Evolutionary conservation across 2,329 filamentous ascomycete species (phyloP), one percentile per base, ranked within the genome.

Genomic region (Botrytis fragariae): DNA sequence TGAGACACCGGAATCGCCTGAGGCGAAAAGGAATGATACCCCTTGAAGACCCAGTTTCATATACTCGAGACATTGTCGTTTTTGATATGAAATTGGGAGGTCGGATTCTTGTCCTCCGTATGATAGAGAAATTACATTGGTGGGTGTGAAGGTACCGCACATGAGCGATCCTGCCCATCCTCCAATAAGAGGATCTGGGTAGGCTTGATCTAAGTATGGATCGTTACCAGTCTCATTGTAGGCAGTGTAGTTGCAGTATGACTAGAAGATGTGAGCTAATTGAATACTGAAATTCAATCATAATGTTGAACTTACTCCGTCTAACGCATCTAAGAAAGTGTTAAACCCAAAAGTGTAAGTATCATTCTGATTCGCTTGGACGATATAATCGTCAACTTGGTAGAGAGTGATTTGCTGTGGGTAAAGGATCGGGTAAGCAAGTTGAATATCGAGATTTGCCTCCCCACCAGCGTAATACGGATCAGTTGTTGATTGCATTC

Each of bases 61-160:
- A 75, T 86, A 84, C 80, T 86, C 85, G 67, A 81, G 79, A 78
- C 85, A 86, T 80, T 86, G 85, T 9, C 85, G 83, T 76, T 86
- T 82, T 78, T 88, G 85, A 79, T 90, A 90, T 74, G 82, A 83
- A 9, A 83, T 80, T 0, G 87, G 87, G 22, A 89, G 81, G 57
- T 86, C 84, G 16, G 82, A 81, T 80, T 90, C 88, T 63, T 85
- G 83, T 48, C 84, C 84, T 57, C 86, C 86, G 77, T 88, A 88
- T 25, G 84, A 86, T 75, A 89, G 85, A 51, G 83, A 84, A 75
- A 88, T 85, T 9, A 89, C 87, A 74, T 87, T 88, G 10, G 87
- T 87, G 84, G n/a, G 79, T 45, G 64, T 76, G 76, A 29, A 79
- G 64, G n/a, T 80, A 78, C 35, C 83, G 76, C 72, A 77, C 75